Base-by-base conservation (phyloP, 2,329 filamentous ascomycete genomes). In the Nannizzia gypsea region DNA sequence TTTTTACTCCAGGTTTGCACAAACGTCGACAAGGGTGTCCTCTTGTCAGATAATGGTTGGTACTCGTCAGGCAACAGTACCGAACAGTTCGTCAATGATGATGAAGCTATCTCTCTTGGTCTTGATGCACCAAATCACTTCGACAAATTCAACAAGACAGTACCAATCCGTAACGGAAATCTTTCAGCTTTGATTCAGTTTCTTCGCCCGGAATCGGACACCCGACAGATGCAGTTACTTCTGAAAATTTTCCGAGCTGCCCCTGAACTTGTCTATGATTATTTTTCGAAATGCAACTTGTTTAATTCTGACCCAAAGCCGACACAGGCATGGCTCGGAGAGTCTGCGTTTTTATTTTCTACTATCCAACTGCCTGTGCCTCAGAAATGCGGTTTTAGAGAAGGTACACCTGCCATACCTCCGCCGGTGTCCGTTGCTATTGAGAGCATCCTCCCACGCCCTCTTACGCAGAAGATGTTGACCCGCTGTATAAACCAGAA, bases 241-340 rank as follows among this genome's bases (percentile, higher is more conserved):
- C 76, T 92, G 3, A 80, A 85, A 2, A 90, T 95, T 36, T 95
- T 99, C 69, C 80, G 79, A 63, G 83, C 83, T 6, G 89, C 87
- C 0, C 92, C 95, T 0, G 93, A 97, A 72, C 80, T 97, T 2
- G 83, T 95, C 1, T 87, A 90, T 48, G 85, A 90, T 67, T 99
- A 95, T 71, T 97, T 96, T 69, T 79, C 84, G 48, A 85, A 83
- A 69, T 91, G 90, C 68, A 85, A 82, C 62, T 83, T 86, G 59
- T 93, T 97, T 67, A 83, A 86, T 0, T 90, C 95, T 63, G 91
- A 97, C 46, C 91, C 93, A 0, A 97, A 96, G 69, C 80, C 95
- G 3, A 93, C 90, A 2, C 86, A 90, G 50, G 93, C 90, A 0
- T 99, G 93, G 93, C 88, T 97, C 65, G 91, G 92, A 46, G 96